A percentile compares a stretch with the other conserved stretches of the same genome.
Evolutionary conservation across 2,329 filamentous ascomycete species (phyloP).

Genomic region (Capronia coronata): DNA sequence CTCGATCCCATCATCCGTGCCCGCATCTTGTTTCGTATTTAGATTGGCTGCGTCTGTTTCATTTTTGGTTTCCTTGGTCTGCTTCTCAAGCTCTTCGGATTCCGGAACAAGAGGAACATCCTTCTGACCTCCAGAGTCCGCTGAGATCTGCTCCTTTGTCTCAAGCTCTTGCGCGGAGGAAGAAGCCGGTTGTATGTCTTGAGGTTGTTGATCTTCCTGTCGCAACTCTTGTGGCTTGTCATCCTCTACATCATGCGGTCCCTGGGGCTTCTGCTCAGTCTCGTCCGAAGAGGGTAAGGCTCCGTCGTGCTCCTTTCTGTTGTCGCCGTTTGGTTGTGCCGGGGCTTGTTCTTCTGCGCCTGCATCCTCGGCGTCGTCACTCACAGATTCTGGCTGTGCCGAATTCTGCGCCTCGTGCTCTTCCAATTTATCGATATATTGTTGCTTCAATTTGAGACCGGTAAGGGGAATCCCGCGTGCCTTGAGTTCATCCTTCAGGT

Average conservation of each 20-base stretch:
- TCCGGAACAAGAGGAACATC: neutral
- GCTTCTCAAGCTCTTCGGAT: neutral
- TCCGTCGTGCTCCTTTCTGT: conserved; percentile 8
- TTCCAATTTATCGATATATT: conserved; percentile 58
- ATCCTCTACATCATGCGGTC: neutral
- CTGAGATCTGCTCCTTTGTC: neutral
- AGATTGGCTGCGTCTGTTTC: neutral
- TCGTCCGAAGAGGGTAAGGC: neutral
- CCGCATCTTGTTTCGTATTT: neutral
- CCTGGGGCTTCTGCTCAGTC: neutral
- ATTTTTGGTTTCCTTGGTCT: neutral
- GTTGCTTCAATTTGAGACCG: conserved; percentile 62
- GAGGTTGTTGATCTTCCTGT: conserved; percentile 1
- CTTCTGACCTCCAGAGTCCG: neutral
- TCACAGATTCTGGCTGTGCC: neutral
- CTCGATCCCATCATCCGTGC: conserved; percentile 1
- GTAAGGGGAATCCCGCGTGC: conserved; percentile 60
- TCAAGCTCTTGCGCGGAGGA: neutral
- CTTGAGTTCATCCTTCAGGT: conserved; percentile 70
- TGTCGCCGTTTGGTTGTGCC: conserved; percentile 30
- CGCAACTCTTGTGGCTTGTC: neutral
- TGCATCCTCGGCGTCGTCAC: conserved; percentile 1
- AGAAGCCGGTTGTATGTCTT: neutral
- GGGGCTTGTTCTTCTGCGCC: conserved; percentile 23
- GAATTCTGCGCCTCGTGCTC: conserved; percentile 30